Evolutionary conservation across 495 filamentous ascomycete species (phyloP).

Genomic region (Aspergillus ostianus): DNA sequence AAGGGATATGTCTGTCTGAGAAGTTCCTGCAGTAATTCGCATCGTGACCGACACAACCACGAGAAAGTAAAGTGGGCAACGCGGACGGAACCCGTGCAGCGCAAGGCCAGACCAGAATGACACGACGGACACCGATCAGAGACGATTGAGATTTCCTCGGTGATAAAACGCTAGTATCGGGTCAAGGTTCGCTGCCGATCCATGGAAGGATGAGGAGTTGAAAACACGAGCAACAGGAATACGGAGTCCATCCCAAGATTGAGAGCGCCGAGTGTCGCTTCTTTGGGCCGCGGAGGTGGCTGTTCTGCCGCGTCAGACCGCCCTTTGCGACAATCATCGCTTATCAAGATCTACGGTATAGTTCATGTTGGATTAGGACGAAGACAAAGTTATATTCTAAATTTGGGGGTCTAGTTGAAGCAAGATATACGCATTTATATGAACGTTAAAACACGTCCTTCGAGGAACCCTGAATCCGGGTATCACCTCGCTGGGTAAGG

Average conservation of each 20-base stretch:
- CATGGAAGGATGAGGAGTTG: neutral
- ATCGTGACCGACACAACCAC: slow-evolving; percentile 27
- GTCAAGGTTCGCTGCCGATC: neutral
- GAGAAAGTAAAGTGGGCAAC: slow-evolving; percentile 14
- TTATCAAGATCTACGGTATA: too few relatives aligned
- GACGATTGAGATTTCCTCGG: neutral
- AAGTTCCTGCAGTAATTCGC: slow-evolving; percentile 30
- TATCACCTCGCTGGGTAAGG: slow-evolving; percentile 6
- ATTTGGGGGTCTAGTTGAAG: neutral
- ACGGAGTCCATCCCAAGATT: neutral
- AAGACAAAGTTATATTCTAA: neutral
- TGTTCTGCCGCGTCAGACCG: neutral
- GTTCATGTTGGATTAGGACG: neutral
- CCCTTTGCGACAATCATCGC: neutral
- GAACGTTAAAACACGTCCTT: slow-evolving; percentile 1
- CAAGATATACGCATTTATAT: neutral
- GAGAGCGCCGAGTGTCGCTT: neutral
- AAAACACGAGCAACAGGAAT: neutral
- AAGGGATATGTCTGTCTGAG: slow-evolving; percentile 26
- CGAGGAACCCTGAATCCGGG: slow-evolving; percentile 2
- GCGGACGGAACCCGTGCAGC: slow-evolving; percentile 13
- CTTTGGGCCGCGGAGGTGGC: neutral
- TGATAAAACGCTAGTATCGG: neutral
- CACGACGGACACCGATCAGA: neutral
- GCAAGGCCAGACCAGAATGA: slow-evolving; percentile 2